Conservation (phyloP, 306 rosid genomes). For the Lathyrus tuberosus region DNA sequence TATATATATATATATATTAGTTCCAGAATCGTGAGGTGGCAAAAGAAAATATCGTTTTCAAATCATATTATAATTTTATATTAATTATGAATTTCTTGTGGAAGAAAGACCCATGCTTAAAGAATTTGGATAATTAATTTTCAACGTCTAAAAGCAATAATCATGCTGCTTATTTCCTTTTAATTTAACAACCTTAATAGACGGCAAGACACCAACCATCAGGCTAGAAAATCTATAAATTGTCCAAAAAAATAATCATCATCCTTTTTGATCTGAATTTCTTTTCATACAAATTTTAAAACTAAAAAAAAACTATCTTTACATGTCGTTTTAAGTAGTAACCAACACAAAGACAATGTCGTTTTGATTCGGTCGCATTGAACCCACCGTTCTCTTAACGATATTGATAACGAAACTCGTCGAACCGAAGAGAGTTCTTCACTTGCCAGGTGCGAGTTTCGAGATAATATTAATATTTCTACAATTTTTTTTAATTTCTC, state of each 20-base stretch:
- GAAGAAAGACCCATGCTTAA: no score
- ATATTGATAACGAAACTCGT: not conserved
- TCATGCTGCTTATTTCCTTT: not conserved
- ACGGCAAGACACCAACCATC: constrained; percentile 10
- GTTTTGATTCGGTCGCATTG: not conserved
- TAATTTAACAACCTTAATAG: not conserved
- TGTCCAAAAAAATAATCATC: not conserved
- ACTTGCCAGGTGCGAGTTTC: not conserved
- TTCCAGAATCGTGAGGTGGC: no score
- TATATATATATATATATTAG: no score
- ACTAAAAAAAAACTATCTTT: not conserved
- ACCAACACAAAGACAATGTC: not conserved
- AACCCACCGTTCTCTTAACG: not conserved
- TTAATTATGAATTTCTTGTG: no score
- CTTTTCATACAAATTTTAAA: not conserved
- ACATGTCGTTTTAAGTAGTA: not conserved
- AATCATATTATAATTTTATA: no score
- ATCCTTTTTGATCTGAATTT: not conserved
- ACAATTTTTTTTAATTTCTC: not conserved
- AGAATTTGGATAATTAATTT: no score
- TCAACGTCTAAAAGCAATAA: not conserved
- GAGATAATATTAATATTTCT: not conserved
- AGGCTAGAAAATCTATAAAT: not conserved
- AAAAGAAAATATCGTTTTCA: no score
- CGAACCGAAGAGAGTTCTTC: not conserved